Conservation (phyloP, 2,329 filamentous ascomycete species). For the Arthroderma sp. region DNA sequence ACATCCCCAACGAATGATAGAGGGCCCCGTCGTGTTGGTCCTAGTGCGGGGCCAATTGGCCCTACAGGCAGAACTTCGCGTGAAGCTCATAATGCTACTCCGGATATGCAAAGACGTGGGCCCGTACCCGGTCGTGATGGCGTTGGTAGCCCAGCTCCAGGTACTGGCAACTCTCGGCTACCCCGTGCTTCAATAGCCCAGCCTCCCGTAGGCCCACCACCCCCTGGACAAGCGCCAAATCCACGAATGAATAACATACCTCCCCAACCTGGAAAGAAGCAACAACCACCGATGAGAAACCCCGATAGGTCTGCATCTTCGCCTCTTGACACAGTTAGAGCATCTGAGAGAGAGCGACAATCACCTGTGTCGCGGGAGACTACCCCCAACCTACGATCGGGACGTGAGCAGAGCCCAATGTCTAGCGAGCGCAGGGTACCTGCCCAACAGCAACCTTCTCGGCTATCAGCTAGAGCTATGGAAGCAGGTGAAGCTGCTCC, state of each 20-base stretch:
- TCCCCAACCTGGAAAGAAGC: constrained; percentile 7
- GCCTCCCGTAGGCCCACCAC: constrained; percentile 49
- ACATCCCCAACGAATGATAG: constrained; percentile 28
- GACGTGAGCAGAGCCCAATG: constrained; percentile 36
- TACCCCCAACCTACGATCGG: constrained; percentile 23
- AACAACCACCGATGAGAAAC: constrained; percentile 20
- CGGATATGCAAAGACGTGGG: constrained; percentile 25
- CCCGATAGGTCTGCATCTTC: constrained; percentile 34
- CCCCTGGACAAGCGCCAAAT: constrained; percentile 50
- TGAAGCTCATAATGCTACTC: constrained; percentile 27
- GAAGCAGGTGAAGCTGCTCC: constrained; percentile 34
- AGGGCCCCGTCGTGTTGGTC: constrained; percentile 29
- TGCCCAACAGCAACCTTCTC: constrained; percentile 34
- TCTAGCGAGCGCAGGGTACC: constrained; percentile 47
- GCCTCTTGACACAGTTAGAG: constrained; percentile 29
- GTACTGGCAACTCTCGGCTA: constrained; percentile 41
- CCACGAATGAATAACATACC: constrained; percentile 36
- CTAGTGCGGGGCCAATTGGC: constrained; percentile 28
- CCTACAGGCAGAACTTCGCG: constrained; percentile 30
- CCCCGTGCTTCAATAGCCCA: constrained; percentile 48
- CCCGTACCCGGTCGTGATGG: constrained; percentile 33
- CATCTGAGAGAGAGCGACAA: constrained; percentile 34
- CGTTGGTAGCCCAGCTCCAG: constrained; percentile 18
- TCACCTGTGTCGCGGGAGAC: constrained; percentile 33
- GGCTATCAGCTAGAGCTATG: constrained; percentile 30